Evolutionary conservation across 2,329 filamentous ascomycete species (phyloP), one percentile per base, ranked within the genome.

Genomic region (Penicillium carneum): DNA sequence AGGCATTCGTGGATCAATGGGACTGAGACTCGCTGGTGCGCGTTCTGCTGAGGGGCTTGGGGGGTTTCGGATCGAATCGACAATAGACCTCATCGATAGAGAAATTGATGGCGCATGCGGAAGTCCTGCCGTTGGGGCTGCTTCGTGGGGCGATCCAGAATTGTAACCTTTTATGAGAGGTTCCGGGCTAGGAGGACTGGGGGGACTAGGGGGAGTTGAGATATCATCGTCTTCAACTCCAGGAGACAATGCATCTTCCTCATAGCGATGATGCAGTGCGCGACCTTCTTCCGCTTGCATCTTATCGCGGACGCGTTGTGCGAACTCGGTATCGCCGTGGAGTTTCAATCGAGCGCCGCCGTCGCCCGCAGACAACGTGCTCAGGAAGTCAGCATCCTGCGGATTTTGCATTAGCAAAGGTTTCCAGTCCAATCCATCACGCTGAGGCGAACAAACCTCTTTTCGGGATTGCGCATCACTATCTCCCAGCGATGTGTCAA

Each of bases 241-340:
- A 2, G 61, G 61, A 23, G 73, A 74, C 5, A 74, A 74, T 29
- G 64, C 50, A n/a, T 68, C 71, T 39, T 78, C 74, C 16, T 73
- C 74, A 50, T 71, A 69, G 39, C 75, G 79, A 49, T 81, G 76
- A 49, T 84, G 82, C 54, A 85, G 71, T 10, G 82, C 82, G 57
- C 74, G 75, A 6, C 81, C 83, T 73, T 85, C 83, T 61, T 85
- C 83, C 9, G 77, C 77, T 58, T 82, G 76, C 83, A 85, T 85
- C 67, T 78, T 80, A 31, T 82, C 82, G 57, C 82, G 83, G 9
- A 83, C 71, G 7, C 76, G 74, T 55, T 80, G 77, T 2, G 82
- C 79, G 62, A 83, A 81, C 0, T 79, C 77, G 4, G 72, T 66
- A 4, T 76, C 77, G 5, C 70, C 73, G 42, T 76, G 72, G 33